Conservation (phyloP, 78 protist species). For the Cavenderia fasciculata region DNA sequence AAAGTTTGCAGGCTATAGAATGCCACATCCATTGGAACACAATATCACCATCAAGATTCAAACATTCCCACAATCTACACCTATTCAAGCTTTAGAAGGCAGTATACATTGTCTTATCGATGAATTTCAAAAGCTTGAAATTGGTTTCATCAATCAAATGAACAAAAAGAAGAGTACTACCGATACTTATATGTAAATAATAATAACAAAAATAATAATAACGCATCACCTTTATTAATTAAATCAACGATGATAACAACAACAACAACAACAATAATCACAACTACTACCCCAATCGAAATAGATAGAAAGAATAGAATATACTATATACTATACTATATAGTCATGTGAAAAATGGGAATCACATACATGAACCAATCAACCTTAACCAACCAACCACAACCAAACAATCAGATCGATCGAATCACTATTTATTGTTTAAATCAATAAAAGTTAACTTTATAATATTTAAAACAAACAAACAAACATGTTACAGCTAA, state of each 20-base stretch:
- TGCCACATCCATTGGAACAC: slow-evolving; percentile 91
- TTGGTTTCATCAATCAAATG: slow-evolving; percentile 10
- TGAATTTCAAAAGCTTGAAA: slow-evolving; percentile 55
- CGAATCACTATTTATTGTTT: no score
- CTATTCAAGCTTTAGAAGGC: slow-evolving; percentile 44
- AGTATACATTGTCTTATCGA: slow-evolving; percentile 52
- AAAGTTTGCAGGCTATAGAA: slow-evolving; percentile 84
- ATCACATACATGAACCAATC: not conserved
- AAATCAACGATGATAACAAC: not conserved
- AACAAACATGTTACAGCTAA: no score
- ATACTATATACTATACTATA: not conserved
- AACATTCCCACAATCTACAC: slow-evolving; percentile 52
- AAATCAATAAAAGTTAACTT: no score
- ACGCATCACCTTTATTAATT: not conserved
- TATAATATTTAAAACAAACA: not conserved
- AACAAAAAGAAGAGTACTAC: slow-evolving; percentile 21
- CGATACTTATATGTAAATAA: slow-evolving; percentile 38
- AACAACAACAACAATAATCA: not conserved
- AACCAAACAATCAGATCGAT: not conserved
- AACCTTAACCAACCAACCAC: not conserved
- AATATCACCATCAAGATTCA: slow-evolving; percentile 74
- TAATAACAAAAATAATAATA: not conserved
- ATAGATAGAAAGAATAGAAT: not conserved
- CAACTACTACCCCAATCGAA: not conserved
- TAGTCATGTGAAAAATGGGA: not conserved